Evolutionary conservation across 2,329 filamentous ascomycete species (phyloP).

Genomic region (Periconia macrospinosa): DNA sequence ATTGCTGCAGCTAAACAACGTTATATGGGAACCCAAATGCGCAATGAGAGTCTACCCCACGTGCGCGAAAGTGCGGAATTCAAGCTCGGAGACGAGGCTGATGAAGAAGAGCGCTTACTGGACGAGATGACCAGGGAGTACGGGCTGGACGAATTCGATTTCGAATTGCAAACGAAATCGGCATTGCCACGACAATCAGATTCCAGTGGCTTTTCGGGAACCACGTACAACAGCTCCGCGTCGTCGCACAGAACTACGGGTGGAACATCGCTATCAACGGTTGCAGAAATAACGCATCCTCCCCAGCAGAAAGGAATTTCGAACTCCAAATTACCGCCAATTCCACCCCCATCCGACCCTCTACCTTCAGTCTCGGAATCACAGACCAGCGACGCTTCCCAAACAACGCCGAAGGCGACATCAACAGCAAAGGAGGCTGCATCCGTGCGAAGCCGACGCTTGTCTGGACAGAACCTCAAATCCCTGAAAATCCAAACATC

Average conservation of each 20-base stretch:
- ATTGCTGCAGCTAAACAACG: constrained; percentile 63
- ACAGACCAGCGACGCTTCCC: constrained; percentile 24
- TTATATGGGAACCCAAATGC: constrained; percentile 51
- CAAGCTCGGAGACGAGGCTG: constrained; percentile 43
- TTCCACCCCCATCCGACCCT: constrained; percentile 32
- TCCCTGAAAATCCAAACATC: constrained; percentile 87
- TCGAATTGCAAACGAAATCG: constrained; percentile 68
- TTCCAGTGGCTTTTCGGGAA: constrained; percentile 75
- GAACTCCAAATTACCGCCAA: constrained; percentile 29
- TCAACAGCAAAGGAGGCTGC: constrained; percentile 29
- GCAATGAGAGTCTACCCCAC: constrained; percentile 51
- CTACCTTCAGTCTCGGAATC: constrained; percentile 37
- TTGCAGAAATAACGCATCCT: constrained; percentile 63
- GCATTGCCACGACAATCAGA: constrained; percentile 76
- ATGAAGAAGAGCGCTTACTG: constrained; percentile 58
- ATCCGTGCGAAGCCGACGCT: constrained; percentile 71
- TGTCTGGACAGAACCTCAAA: constrained; percentile 79
- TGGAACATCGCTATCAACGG: constrained; percentile 69
- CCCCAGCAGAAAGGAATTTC: constrained; percentile 37
- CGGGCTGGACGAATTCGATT: constrained; percentile 79
- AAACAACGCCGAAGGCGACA: constrained; percentile 30
- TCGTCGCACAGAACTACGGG: constrained; percentile 72
- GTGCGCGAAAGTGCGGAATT: constrained; percentile 42
- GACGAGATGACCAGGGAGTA: constrained; percentile 89
- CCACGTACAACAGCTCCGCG: constrained; percentile 79